Evolutionary conservation across 176 grass and related monocot species (phyloP), one percentile per base, ranked within the genome.

Genomic region (Pontederia crassipes): DNA sequence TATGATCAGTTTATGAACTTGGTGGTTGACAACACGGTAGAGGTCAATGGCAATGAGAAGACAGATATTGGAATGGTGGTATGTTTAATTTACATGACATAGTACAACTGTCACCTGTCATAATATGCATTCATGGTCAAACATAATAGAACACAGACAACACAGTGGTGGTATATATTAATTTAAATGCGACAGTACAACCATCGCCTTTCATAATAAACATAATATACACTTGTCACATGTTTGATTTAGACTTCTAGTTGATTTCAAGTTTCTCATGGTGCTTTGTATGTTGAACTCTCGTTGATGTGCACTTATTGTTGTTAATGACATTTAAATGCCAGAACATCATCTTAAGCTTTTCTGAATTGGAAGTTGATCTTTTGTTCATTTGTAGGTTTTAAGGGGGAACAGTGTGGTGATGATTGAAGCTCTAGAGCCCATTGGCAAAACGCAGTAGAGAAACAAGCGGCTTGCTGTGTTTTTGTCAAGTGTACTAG

Each of bases 1-100:
- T 96, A 90, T 67, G 92, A 96, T 78, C 87, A 96, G 66, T 96
- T 96, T 59, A 90, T 96, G 92, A 96, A 96, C 64, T 74, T 96
- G 78, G 92, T 96, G 1, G 4, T 90, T 60, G 87, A 96, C 58
- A 96, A 90, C 68, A 90, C 92, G 8, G 83, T 90, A 47, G 92
- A 96, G 70, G 81, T 85, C 16, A 96, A 88, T 71, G 92, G 86
- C 75, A 90, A 82, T 9, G 81, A 90, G 14, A 90, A 84, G 75
- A 96, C 74, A 74, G 92, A 90, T 29, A 96, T 96, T 48, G 86
- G 92, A 47, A 96, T 96, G 83, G 83, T 96, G 83, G 92, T 96
- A 52, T 61, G 86, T 82, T 29, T 15, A 54, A 67, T 56, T 40
- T 66, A 50, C 52, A 52, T 48, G 49, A 51, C 24, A 12, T 51